Percentiles rank a stretch among this genome's conserved stretches.
Conservation (phyloP, 2,329 filamentous ascomycete genomes). For the Pestalotiopsis fici region DNA sequence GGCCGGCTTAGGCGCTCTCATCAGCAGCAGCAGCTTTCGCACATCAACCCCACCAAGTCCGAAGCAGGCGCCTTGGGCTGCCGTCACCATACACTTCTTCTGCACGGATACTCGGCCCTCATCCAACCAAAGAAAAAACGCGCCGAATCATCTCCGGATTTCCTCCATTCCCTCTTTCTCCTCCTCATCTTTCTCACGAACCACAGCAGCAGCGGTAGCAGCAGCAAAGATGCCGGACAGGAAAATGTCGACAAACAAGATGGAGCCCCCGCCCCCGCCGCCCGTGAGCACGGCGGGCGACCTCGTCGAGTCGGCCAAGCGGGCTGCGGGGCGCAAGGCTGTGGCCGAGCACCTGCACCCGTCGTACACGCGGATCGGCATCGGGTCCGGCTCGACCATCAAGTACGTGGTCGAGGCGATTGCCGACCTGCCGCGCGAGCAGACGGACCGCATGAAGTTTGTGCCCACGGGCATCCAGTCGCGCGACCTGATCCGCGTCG, state of each 20-base stretch:
- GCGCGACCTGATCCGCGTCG: conserved; percentile 79
- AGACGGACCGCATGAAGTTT: conserved; percentile 72
- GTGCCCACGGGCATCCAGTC: conserved; percentile 92
- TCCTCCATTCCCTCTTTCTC: neutral
- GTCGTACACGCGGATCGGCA: conserved; percentile 67
- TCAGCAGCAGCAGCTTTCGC: neutral
- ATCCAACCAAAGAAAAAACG: neutral
- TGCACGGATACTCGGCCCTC: neutral
- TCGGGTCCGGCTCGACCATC: conserved; percentile 80
- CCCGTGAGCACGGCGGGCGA: conserved; percentile 14
- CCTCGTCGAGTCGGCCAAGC: conserved; percentile 58
- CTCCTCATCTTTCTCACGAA: neutral
- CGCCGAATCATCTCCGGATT: neutral
- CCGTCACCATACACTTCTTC: neutral
- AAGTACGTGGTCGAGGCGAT: conserved; percentile 87
- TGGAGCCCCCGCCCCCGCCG: conserved; percentile 13
- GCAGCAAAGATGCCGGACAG: neutral
- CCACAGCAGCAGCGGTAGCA: neutral
- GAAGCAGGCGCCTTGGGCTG: neutral
- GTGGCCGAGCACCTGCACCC: conserved; percentile 71
- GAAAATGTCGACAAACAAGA: conserved; percentile 5
- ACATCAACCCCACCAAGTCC: neutral
- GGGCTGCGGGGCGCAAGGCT: conserved; percentile 71
- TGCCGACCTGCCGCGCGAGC: conserved; percentile 54
- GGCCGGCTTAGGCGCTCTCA: neutral